These are phyloP conservation scores for Cyberlindnera bimundalis DNA, from an alignment of 805 yeast genomes.

Conservation along the genomic window DNA sequence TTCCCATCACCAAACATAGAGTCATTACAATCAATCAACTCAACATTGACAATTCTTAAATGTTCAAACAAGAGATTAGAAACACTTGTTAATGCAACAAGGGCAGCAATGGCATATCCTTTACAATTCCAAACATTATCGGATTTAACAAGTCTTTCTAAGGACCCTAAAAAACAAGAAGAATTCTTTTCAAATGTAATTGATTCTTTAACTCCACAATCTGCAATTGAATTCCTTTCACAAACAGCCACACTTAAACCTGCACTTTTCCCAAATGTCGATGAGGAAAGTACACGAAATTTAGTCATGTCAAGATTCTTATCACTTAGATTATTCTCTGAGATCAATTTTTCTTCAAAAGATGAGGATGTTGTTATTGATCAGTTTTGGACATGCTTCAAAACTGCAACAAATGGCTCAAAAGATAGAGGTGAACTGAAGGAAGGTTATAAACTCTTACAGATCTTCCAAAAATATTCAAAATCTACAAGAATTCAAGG, in stretches of 20 bases:
- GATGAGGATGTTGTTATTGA: slow-evolving; percentile 24
- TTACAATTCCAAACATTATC: slow-evolving; percentile 7
- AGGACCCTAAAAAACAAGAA: slow-evolving; percentile 8
- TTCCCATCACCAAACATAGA: slow-evolving; percentile 5
- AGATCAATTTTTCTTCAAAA: slow-evolving; percentile 16
- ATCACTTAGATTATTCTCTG: slow-evolving; percentile 28
- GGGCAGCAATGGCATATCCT: slow-evolving; percentile 13
- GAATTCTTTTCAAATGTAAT: slow-evolving; percentile 9
- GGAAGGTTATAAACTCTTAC: slow-evolving; percentile 32
- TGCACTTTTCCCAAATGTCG: slow-evolving; percentile 13
- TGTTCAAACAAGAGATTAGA: neutral
- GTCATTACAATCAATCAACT: slow-evolving; percentile 7
- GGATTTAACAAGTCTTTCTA: slow-evolving; percentile 9
- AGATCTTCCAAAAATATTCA: slow-evolving; percentile 19
- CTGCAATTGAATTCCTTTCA: slow-evolving; percentile 9
- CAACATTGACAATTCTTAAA: slow-evolving; percentile 2
- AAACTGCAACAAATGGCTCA: slow-evolving; percentile 40
- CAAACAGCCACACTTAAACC: slow-evolving; percentile 8
- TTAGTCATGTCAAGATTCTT: slow-evolving; percentile 27
- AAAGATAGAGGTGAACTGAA: slow-evolving; percentile 37
- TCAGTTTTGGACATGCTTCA: slow-evolving; percentile 41
- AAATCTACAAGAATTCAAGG: slow-evolving; percentile 11
- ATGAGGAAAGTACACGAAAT: slow-evolving; percentile 18
- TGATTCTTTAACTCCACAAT: slow-evolving; percentile 10
- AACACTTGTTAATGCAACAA: slow-evolving; percentile 2